phyloP scores from a whole-genome alignment of 225 moss, liverwort and hornwort species.

The Marchantia paleacea region DNA sequence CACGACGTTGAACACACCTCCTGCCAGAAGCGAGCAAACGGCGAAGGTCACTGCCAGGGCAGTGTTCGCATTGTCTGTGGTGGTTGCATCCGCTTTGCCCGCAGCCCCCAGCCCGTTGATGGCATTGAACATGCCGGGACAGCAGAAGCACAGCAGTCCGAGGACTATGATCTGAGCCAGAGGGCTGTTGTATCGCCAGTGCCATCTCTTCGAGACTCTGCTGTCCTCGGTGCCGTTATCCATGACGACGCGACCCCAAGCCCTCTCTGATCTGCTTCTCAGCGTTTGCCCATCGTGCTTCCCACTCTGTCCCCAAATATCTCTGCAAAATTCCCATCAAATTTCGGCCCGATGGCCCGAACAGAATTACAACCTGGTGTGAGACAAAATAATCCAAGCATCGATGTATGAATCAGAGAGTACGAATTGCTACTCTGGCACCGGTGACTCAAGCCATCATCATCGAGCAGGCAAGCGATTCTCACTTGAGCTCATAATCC shows the following conservation, averaged over 20 bases:
- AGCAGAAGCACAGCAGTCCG: conserved; percentile 75
- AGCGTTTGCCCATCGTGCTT: no score
- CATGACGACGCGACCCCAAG: not conserved
- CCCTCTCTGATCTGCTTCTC: no score
- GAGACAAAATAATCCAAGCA: no score
- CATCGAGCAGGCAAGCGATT: no score
- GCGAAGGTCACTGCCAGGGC: conserved; percentile 81
- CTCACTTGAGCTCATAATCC: no score
- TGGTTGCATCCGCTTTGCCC: conserved; percentile 67
- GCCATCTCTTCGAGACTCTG: not conserved
- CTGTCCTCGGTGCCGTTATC: not conserved
- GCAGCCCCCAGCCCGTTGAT: conserved; percentile 84
- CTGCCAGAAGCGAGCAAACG: conserved; percentile 65
- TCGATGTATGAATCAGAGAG: no score
- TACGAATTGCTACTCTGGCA: no score
- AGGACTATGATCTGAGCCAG: conserved; percentile 56
- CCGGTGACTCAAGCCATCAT: no score
- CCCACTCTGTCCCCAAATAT: no score
- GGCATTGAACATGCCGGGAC: conserved; percentile 95
- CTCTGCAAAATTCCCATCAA: no score
- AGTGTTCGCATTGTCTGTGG: conserved; percentile 88
- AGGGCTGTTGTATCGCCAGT: conserved; percentile 47
- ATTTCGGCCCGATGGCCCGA: no score
- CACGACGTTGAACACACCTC: conserved; percentile 72
- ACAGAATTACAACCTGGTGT: no score